phyloP scores from a whole-genome alignment of 116 monocot genomes.

The Thalassia testudinum region DNA sequence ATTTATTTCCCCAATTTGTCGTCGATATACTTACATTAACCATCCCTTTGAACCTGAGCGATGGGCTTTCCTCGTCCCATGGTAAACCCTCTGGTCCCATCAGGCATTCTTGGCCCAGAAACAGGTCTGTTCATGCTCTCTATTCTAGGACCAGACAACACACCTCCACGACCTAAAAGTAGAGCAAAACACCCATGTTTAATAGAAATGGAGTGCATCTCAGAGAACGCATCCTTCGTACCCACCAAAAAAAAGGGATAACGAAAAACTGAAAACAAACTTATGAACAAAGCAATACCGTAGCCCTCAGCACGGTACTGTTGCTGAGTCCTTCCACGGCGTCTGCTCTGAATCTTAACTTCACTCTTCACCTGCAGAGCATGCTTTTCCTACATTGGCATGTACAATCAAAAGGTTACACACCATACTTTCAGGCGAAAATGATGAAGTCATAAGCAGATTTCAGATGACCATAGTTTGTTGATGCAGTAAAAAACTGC shows the following conservation, averaged over 20 bases:
- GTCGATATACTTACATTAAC: not conserved
- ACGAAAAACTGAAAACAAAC: not conserved
- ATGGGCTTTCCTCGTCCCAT: slow-evolving; percentile 68
- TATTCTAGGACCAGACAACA: slow-evolving; percentile 1
- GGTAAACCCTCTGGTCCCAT: slow-evolving; percentile 75
- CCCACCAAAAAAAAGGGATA: not conserved
- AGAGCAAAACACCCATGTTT: not conserved
- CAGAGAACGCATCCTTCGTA: too few species aligned
- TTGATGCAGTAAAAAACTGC: too few species aligned
- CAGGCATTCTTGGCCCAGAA: slow-evolving; percentile 75
- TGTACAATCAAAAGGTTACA: not conserved
- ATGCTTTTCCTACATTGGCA: slow-evolving; percentile 7
- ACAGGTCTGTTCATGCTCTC: slow-evolving; percentile 29
- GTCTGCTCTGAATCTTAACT: slow-evolving; percentile 14
- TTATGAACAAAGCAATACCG: not conserved
- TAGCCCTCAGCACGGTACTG: slow-evolving; percentile 11
- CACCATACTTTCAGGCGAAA: too few species aligned
- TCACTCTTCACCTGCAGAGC: slow-evolving; percentile 11
- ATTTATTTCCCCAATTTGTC: too few species aligned
- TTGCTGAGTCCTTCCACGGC: slow-evolving; percentile 17
- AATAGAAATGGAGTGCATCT: too few species aligned
- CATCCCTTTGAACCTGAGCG: slow-evolving; percentile 1
- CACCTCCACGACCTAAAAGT: slow-evolving; percentile 23
- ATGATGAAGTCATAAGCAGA: too few species aligned
- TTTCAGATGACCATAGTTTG: too few species aligned